Conservation (phyloP, 2,329 filamentous ascomycete genomes). For the Cladosporium sp. region DNA sequence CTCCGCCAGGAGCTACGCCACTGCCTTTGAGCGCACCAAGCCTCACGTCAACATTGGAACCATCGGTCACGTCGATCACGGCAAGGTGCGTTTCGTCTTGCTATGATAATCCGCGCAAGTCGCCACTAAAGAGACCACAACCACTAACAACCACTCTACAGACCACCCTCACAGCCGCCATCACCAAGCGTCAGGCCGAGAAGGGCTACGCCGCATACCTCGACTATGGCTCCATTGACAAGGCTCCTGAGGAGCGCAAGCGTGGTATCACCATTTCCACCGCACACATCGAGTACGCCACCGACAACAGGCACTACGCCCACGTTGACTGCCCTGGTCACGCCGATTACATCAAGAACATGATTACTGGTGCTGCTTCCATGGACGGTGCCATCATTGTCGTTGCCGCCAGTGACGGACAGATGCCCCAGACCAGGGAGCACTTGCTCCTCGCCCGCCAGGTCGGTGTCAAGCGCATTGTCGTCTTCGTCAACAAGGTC, state of each 20-base stretch:
- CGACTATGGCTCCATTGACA: conserved; percentile 97
- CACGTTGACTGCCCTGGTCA: conserved; percentile 99
- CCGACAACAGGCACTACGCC: conserved; percentile 92
- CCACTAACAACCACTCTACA: conserved; percentile 43
- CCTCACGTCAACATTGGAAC: conserved; percentile 99
- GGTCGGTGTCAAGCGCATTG: conserved; percentile 96
- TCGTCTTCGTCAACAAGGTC: conserved; percentile 99
- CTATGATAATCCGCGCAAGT: background rate
- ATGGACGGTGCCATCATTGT: conserved; percentile 99
- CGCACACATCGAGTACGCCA: conserved; percentile 97
- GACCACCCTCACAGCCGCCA: conserved; percentile 97
- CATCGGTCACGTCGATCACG: conserved; percentile 99
- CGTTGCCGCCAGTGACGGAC: conserved; percentile 95
- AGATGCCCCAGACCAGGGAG: conserved; percentile 99
- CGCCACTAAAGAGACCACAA: conserved; percentile 9
- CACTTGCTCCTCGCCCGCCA: conserved; percentile 96
- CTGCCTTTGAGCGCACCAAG: conserved; percentile 81
- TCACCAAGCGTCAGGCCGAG: conserved; percentile 95
- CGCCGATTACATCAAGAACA: conserved; percentile 99
- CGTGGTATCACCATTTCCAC: conserved; percentile 99
- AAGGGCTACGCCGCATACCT: conserved; percentile 94
- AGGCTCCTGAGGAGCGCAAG: conserved; percentile 98
- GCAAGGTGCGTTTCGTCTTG: conserved; percentile 71
- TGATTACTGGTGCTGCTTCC: conserved; percentile 99
- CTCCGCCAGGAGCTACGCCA: conserved; percentile 64